Percentiles rank a stretch among this genome's conserved stretches.
These are phyloP conservation scores for Beauveria sp. DNA, from an alignment of 2,329 filamentous ascomycete species.

Conservation along the genomic window DNA sequence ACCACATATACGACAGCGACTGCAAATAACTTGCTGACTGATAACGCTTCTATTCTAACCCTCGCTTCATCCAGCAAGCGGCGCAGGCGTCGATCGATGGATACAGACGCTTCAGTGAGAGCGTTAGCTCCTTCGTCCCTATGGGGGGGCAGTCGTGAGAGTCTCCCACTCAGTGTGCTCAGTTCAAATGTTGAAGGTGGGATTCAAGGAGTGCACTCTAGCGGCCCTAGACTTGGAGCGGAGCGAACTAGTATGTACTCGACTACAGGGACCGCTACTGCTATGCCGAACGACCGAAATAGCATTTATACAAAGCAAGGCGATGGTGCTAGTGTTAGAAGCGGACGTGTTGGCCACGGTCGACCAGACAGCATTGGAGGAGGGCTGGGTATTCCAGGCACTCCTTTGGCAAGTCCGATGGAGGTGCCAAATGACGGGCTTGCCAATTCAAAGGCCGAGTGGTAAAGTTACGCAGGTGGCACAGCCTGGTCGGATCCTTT, in stretches of 20 bases:
- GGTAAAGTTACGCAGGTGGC: not conserved
- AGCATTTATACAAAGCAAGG: slow-evolving; percentile 67
- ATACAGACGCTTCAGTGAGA: slow-evolving; percentile 78
- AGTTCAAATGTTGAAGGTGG: slow-evolving; percentile 58
- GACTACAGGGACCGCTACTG: slow-evolving; percentile 58
- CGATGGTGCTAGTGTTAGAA: slow-evolving; percentile 72
- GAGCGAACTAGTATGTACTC: slow-evolving; percentile 81
- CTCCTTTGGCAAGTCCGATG: slow-evolving; percentile 53
- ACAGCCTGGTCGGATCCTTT: not conserved
- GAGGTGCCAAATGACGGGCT: slow-evolving; percentile 32
- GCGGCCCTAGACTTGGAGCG: slow-evolving; percentile 33
- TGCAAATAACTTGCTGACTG: slow-evolving; percentile 72
- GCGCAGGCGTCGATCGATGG: slow-evolving; percentile 68
- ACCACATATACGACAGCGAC: slow-evolving; percentile 71
- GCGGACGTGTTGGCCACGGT: slow-evolving; percentile 67
- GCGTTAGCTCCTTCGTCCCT: slow-evolving; percentile 76
- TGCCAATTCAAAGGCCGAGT: not conserved
- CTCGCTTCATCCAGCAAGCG: slow-evolving; percentile 77
- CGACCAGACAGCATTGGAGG: slow-evolving; percentile 76
- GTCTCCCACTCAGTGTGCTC: slow-evolving; percentile 68
- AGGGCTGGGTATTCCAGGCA: slow-evolving; percentile 57
- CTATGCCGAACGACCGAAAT: slow-evolving; percentile 66
- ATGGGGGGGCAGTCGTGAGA: slow-evolving; percentile 75
- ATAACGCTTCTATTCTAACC: slow-evolving; percentile 80
- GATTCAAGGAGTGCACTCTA: slow-evolving; percentile 47